Percentiles rank a stretch among this genome's conserved stretches.
Conservation (phyloP, 2,329 filamentous ascomycete genomes). For the Phoma sp. region DNA sequence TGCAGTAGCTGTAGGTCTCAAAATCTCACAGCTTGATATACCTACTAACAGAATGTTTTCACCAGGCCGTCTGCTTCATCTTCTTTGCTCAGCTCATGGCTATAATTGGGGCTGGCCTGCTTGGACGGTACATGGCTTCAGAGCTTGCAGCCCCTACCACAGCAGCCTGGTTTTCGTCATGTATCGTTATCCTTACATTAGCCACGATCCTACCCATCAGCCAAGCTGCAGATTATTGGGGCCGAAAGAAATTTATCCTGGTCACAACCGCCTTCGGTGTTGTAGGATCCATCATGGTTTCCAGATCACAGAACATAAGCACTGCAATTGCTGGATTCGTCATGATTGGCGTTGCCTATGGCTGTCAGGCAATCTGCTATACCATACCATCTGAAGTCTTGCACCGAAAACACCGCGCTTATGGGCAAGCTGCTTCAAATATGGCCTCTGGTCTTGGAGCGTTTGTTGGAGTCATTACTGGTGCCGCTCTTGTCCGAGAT, state of each 20-base stretch:
- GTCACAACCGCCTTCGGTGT: neutral
- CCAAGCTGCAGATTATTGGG: slow-evolving; percentile 1
- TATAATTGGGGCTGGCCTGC: neutral
- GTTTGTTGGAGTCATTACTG: neutral
- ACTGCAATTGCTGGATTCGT: neutral
- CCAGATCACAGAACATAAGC: neutral
- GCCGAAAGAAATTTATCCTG: neutral
- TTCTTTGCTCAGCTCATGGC: neutral
- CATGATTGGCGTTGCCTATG: neutral
- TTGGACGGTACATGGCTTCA: neutral
- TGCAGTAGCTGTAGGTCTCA: too few species aligned
- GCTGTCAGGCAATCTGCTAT: slow-evolving; percentile 1
- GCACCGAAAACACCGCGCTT: neutral
- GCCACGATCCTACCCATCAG: neutral
- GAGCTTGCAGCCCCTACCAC: neutral
- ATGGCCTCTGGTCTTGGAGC: neutral
- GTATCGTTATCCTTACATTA: neutral
- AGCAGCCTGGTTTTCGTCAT: neutral
- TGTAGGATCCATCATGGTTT: neutral
- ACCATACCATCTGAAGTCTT: neutral
- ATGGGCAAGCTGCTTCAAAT: neutral
- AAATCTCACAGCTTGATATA: too few species aligned
- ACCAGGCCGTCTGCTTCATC: neutral
- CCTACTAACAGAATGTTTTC: too few species aligned
- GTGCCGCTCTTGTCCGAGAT: neutral